A percentile compares a stretch with the other conserved stretches of the same genome.
Evolutionary conservation across 192 early-diverging fungal species (phyloP).

Genomic region (Backusella tuberculispora): DNA sequence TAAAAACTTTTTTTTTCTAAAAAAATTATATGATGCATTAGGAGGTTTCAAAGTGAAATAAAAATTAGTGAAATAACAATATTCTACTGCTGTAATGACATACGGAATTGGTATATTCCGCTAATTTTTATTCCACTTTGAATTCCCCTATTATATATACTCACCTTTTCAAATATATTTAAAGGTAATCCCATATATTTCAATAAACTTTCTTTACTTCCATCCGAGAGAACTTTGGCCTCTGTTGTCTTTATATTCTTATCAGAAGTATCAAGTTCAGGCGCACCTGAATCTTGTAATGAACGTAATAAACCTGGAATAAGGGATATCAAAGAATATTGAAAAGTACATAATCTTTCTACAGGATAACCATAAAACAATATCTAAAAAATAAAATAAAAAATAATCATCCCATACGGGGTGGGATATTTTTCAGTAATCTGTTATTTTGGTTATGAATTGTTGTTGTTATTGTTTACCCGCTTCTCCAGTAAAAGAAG

Average conservation of each 20-base stretch:
- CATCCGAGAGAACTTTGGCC: conserved; percentile 40
- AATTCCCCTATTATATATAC: neutral
- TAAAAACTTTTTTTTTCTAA: too few relatives aligned
- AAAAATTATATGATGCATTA: too few relatives aligned
- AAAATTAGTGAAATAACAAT: too few relatives aligned
- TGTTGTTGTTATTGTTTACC: conserved; percentile 36
- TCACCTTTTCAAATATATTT: conserved; percentile 60
- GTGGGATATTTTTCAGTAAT: too few relatives aligned
- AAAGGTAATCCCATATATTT: conserved; percentile 64
- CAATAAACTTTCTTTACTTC: conserved; percentile 49
- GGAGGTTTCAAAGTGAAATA: too few relatives aligned
- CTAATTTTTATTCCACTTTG: too few relatives aligned
- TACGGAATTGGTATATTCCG: too few relatives aligned
- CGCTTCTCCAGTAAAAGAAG: conserved; percentile 75
- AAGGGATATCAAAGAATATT: conserved; percentile 76
- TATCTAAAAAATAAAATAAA: conserved; percentile 47
- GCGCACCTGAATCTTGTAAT: conserved; percentile 54
- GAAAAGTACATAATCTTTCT: conserved; percentile 75
- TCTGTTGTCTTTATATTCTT: conserved; percentile 21
- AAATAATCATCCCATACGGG: neutral
- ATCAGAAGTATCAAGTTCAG: conserved; percentile 44
- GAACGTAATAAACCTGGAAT: conserved; percentile 61
- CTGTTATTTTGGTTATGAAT: neutral
- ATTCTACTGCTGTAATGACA: too few relatives aligned
- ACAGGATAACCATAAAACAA: conserved; percentile 86